Conservation (phyloP, 148 eudicot genomes). For the Fallopia convolvulus region DNA sequence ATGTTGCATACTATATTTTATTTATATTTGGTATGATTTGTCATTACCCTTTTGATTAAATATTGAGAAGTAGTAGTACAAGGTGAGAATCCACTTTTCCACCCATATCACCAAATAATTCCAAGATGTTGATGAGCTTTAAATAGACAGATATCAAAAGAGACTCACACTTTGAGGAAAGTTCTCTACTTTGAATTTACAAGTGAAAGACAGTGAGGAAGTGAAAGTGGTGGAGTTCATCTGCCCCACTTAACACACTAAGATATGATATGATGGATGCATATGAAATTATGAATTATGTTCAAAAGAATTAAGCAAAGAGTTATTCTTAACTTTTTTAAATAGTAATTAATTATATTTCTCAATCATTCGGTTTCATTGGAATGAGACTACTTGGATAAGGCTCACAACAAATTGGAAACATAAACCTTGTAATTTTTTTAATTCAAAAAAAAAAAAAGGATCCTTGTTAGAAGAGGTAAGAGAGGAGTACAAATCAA, state of each 20-base stretch:
- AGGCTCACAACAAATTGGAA: too few relatives aligned
- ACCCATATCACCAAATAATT: slow-evolving; percentile 7
- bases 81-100: slow-evolving; percentile 9
- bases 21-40: neutral
- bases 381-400: too few relatives aligned
- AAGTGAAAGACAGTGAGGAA: neutral
- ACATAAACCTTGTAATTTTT: too few relatives aligned
- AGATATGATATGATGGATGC: neutral
- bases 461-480: neutral
- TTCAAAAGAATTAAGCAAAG: neutral
- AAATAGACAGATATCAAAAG: slow-evolving; percentile 3
- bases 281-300: neutral
- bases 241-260: slow-evolving; percentile 5
- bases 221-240: neutral
- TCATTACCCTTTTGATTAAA: neutral
- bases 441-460: neutral
- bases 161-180: slow-evolving; percentile 5
- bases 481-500: neutral
- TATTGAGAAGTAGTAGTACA: neutral
- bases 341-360: too few relatives aligned
- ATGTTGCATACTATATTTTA: neutral
- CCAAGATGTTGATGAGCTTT: slow-evolving; percentile 11
- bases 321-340: too few relatives aligned
- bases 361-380: too few relatives aligned
- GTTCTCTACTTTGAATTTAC: slow-evolving; percentile 4